These are phyloP conservation scores for Boechera divaricarpa DNA, from an alignment of 345 rosid species.

Conservation along the genomic window DNA sequence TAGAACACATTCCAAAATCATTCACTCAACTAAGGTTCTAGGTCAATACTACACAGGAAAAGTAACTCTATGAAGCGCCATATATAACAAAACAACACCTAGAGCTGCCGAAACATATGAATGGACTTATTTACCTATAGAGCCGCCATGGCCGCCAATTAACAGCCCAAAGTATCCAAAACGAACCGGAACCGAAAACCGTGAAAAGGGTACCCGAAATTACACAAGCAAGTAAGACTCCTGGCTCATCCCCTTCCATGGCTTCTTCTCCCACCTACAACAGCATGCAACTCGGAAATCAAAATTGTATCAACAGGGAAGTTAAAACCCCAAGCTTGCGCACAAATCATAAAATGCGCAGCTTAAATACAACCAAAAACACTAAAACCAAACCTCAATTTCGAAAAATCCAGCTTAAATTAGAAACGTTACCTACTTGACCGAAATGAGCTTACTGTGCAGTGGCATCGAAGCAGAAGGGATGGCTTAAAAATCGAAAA, in stretches of 20 bases:
- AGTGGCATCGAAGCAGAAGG: slow-evolving; percentile 55
- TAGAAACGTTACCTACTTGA: slow-evolving; percentile 54
- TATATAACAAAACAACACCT: slow-evolving; percentile 9
- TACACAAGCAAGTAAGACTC: slow-evolving; percentile 69
- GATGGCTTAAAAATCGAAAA: slow-evolving; percentile 29
- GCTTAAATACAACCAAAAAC: slow-evolving; percentile 25
- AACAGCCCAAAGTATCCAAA: slow-evolving; percentile 87
- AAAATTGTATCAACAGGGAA: slow-evolving; percentile 18
- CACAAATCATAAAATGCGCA: neutral
- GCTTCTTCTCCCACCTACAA: slow-evolving; percentile 61
- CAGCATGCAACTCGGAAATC: slow-evolving; percentile 41
- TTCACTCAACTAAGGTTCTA: slow-evolving; percentile 6
- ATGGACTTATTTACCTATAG: slow-evolving; percentile 63
- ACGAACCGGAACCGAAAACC: slow-evolving; percentile 77
- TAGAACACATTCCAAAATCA: slow-evolving; percentile 26
- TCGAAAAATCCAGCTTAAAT: slow-evolving; percentile 33
- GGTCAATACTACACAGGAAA: slow-evolving; percentile 13
- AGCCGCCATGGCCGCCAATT: slow-evolving; percentile 99
- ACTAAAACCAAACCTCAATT: slow-evolving; percentile 16
- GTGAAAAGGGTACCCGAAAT: slow-evolving; percentile 87
- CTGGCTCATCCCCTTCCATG: slow-evolving; percentile 85
- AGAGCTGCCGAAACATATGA: neutral
- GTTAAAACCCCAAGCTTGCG: slow-evolving; percentile 17
- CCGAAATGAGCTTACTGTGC: slow-evolving; percentile 53
- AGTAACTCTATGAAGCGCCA: slow-evolving; percentile 17